A percentile compares a stretch with the other conserved stretches of the same genome.
Conservation (phyloP, 768 basidiomycete genomes). For the Neoboletus subvelutipes region DNA sequence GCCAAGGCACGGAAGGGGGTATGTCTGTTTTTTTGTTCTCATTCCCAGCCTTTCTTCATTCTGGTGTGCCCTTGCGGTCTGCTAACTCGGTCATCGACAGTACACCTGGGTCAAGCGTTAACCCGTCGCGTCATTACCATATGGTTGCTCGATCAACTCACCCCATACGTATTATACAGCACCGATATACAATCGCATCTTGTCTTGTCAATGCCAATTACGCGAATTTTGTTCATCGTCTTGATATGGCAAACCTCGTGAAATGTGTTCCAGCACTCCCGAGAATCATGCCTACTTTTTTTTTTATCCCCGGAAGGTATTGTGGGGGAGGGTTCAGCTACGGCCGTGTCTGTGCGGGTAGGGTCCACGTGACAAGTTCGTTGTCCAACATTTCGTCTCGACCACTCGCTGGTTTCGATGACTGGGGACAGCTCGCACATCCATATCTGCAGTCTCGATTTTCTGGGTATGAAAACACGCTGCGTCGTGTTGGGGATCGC, state of each 20-base stretch:
- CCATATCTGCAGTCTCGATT: too few relatives aligned
- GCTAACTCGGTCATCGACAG: slow-evolving; percentile 38
- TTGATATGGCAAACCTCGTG: background rate
- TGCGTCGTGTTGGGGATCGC: too few relatives aligned
- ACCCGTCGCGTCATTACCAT: slow-evolving; percentile 7
- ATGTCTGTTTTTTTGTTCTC: slow-evolving; percentile 37
- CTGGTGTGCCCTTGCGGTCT: background rate
- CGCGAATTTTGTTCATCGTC: too few relatives aligned
- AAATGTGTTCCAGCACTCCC: background rate
- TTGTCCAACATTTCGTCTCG: too few relatives aligned
- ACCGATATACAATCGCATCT: background rate
- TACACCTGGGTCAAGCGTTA: slow-evolving; percentile 97
- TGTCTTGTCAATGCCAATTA: background rate
- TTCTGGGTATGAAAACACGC: too few relatives aligned
- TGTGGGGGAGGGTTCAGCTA: too few relatives aligned
- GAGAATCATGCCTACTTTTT: too few relatives aligned
- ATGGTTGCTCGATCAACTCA: background rate
- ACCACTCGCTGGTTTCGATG: too few relatives aligned
- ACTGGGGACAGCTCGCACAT: too few relatives aligned
- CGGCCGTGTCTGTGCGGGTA: too few relatives aligned
- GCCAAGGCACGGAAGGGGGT: slow-evolving; percentile 93
- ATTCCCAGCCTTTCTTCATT: background rate
- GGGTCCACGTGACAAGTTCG: too few relatives aligned
- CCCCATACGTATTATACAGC: background rate
- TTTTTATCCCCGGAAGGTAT: too few relatives aligned